A percentile compares a stretch with the other conserved stretches of the same genome.
Conservation (phyloP, 345 rosid species). For the Jatropha curcas region DNA sequence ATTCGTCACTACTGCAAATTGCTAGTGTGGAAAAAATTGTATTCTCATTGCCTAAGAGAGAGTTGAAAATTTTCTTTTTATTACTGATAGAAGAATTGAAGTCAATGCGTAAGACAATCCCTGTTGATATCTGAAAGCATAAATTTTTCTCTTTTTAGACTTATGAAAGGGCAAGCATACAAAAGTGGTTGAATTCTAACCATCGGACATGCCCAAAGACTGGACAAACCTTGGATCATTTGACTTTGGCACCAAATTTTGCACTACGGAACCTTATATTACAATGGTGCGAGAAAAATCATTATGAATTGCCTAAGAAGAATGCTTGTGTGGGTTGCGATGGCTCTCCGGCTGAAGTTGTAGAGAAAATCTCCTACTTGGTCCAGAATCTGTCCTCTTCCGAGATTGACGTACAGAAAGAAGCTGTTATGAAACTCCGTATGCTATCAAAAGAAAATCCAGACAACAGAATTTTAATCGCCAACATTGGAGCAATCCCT, state of each 20-base stretch:
- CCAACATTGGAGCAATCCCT: constrained; percentile 50
- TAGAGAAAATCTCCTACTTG: constrained; percentile 41
- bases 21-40: background rate
- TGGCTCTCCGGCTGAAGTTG: constrained; percentile 31
- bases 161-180: constrained; percentile 59
- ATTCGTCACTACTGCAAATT: background rate
- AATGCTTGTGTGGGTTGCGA: constrained; percentile 22
- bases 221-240: constrained; percentile 47
- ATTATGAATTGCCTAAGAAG: constrained; percentile 48
- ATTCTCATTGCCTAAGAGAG: background rate
- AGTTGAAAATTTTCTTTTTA: background rate
- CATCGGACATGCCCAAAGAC: constrained; percentile 67
- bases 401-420: constrained; percentile 29
- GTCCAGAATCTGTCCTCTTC: constrained; percentile 41
- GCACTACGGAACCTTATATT: constrained; percentile 57
- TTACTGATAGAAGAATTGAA: background rate
- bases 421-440: constrained; percentile 48
- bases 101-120: background rate
- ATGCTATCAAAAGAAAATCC: constrained; percentile 59
- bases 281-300: constrained; percentile 61
- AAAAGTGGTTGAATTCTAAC: constrained; percentile 55
- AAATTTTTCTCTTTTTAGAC: constrained; percentile 35
- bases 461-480: constrained; percentile 56
- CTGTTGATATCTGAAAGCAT: background rate
- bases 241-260: constrained; percentile 53